phyloP scores from a whole-genome alignment of 805 yeast genomes.

The Saccharomycopsis sp. region DNA sequence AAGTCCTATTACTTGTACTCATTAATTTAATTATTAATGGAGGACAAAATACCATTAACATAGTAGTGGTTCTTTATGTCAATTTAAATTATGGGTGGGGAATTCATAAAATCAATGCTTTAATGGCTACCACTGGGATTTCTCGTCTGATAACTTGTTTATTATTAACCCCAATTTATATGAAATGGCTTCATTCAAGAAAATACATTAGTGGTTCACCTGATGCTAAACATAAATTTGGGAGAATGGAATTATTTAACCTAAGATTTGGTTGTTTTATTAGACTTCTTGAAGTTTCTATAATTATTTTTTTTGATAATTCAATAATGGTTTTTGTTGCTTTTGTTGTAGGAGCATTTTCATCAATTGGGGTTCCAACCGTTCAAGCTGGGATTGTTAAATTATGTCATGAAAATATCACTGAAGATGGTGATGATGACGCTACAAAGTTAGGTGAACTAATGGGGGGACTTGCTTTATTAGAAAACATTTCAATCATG shows the following conservation, averaged over 20 bases:
- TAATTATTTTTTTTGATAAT: background rate
- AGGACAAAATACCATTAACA: slow-evolving; percentile 31
- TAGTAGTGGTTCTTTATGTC: slow-evolving; percentile 40
- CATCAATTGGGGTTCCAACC: background rate
- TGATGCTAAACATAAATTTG: slow-evolving; percentile 13
- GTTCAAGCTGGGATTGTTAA: slow-evolving; percentile 5
- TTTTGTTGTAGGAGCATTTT: background rate
- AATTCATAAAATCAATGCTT: slow-evolving; percentile 43
- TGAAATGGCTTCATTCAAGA: background rate
- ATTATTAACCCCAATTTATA: slow-evolving; percentile 3
- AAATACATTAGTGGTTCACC: background rate
- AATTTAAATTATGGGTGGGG: slow-evolving; percentile 44
- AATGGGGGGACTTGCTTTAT: slow-evolving; percentile 57
- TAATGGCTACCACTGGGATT: slow-evolving; percentile 26
- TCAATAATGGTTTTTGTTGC: slow-evolving; percentile 1
- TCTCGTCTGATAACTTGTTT: background rate
- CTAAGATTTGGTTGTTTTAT: background rate
- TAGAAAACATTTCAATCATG: slow-evolving; percentile 41
- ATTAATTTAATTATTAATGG: slow-evolving; percentile 35
- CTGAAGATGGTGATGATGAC: background rate
- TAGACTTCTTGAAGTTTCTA: background rate
- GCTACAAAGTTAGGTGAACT: slow-evolving; percentile 40
- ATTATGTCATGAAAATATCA: slow-evolving; percentile 24
- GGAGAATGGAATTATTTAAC: slow-evolving; percentile 2
- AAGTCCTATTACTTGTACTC: slow-evolving; percentile 36